These are phyloP conservation scores for Xanthoconium stramineum DNA, from an alignment of 768 basidiomycete genomes.

Conservation along the genomic window DNA sequence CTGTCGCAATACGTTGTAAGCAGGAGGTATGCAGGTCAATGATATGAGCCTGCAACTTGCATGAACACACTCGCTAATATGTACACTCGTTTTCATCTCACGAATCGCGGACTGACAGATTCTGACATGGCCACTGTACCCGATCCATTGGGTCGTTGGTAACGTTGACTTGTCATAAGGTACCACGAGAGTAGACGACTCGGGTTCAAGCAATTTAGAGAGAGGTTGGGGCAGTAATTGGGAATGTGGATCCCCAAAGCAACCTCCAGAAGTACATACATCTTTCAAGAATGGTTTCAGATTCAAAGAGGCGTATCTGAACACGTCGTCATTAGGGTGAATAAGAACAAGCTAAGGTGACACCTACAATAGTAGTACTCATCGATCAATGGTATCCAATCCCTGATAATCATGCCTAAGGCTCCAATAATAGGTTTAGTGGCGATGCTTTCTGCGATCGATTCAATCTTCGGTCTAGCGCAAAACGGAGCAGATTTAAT, in stretches of 20 bases:
- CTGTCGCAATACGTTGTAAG: no score
- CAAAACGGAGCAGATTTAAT: not conserved
- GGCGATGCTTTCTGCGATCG: slow-evolving; percentile 52
- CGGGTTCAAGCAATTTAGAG: not conserved
- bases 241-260: not conserved
- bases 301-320: slow-evolving; percentile 48
- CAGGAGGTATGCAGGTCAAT: not conserved
- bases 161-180: not conserved
- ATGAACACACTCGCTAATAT: not conserved
- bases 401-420: slow-evolving; percentile 65
- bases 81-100: slow-evolving; percentile 1
- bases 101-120: no score
- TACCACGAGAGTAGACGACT: not conserved
- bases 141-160: not conserved
- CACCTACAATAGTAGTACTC: slow-evolving; percentile 87
- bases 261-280: slow-evolving; percentile 4
- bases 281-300: slow-evolving; percentile 24
- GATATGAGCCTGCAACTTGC: not conserved
- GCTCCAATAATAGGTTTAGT: slow-evolving; percentile 64
- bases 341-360: not conserved
- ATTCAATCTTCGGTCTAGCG: slow-evolving; percentile 74
- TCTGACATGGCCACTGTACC: not conserved
- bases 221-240: not conserved
- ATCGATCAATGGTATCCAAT: slow-evolving; percentile 87
- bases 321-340: slow-evolving; percentile 3